These are phyloP conservation scores for Debaryomyces robertsiae DNA, from an alignment of 1,139 yeast species.

Conservation along the genomic window DNA sequence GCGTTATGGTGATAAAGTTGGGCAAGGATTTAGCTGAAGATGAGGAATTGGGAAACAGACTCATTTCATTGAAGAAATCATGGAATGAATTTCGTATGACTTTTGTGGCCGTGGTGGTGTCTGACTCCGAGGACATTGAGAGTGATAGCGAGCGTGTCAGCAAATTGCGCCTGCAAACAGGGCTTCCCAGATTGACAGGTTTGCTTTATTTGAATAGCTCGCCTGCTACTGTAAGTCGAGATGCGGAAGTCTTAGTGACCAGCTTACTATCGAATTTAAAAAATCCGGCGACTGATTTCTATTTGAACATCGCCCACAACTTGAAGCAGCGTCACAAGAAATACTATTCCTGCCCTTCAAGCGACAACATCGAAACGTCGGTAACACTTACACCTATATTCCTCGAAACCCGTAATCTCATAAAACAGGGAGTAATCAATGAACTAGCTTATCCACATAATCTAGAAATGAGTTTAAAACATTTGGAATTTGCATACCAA, in stretches of 20 bases:
- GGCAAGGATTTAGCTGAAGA: constrained; percentile 20
- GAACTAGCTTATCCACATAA: constrained; percentile 40
- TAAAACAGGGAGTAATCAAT: constrained; percentile 39
- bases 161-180: constrained; percentile 31
- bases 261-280: constrained; percentile 36
- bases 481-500: constrained; percentile 39
- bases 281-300: constrained; percentile 36
- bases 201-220: constrained; percentile 27
- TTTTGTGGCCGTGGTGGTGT: constrained; percentile 32
- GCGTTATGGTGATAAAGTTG: constrained; percentile 26
- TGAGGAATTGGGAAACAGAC: constrained; percentile 20
- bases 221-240: constrained; percentile 22
- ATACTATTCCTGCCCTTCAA: constrained; percentile 39
- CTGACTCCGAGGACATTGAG: constrained; percentile 12
- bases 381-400: constrained; percentile 41
- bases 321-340: constrained; percentile 41
- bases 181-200: constrained; percentile 35
- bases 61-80: constrained; percentile 22
- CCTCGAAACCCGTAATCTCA: constrained; percentile 42
- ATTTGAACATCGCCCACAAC: constrained; percentile 32
- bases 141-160: constrained; percentile 25
- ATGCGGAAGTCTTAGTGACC: constrained; percentile 32
- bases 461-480: constrained; percentile 32
- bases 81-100: constrained; percentile 25
- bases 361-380: constrained; percentile 28